phyloP scores from a whole-genome alignment of 2,329 filamentous ascomycete genomes.

The Coniochaeta prunicola region DNA sequence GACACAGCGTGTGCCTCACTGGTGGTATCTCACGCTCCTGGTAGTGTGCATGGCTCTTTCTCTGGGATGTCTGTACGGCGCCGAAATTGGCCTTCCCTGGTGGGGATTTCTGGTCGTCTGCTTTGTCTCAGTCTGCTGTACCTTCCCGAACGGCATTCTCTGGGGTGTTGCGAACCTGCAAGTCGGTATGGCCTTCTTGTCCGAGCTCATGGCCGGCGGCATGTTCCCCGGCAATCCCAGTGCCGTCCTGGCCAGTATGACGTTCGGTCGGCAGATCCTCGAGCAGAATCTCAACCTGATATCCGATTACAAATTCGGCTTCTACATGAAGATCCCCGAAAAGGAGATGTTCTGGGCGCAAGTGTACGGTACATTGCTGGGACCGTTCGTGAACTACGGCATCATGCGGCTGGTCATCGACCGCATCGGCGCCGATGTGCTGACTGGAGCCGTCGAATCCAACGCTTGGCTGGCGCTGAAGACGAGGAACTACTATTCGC shows the following conservation, averaged over 20 bases:
- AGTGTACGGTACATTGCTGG: conserved; percentile 23
- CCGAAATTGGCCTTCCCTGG: conserved; percentile 20
- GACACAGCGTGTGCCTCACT: conserved; percentile 18
- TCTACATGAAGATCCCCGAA: conserved; percentile 30
- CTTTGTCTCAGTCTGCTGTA: conserved; percentile 16
- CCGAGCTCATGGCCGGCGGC: conserved; percentile 20
- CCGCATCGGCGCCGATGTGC: conserved; percentile 12
- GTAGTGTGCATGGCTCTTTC: conserved; percentile 17
- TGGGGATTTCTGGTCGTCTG: conserved; percentile 21
- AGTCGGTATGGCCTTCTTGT: conserved; percentile 20
- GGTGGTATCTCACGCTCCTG: conserved; percentile 22
- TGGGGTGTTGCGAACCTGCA: conserved; percentile 21
- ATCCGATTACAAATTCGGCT: conserved; percentile 27
- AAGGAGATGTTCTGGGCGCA: conserved; percentile 26
- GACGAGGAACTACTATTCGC: conserved; percentile 21
- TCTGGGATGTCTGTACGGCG: conserved; percentile 18
- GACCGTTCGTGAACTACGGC: conserved; percentile 23
- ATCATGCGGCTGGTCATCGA: conserved; percentile 21
- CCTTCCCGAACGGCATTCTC: conserved; percentile 22
- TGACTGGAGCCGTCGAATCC: conserved; percentile 14
- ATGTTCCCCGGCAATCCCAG: conserved; percentile 20
- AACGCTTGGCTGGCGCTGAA: conserved; percentile 21
- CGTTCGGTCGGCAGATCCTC: conserved; percentile 24
- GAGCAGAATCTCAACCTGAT: conserved; percentile 24
- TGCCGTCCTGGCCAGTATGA: conserved; percentile 21